Percentiles rank a stretch among this genome's conserved stretches.
Conservation (phyloP, 2,329 filamentous ascomycete genomes). For the Sclerotinia spermophila region DNA sequence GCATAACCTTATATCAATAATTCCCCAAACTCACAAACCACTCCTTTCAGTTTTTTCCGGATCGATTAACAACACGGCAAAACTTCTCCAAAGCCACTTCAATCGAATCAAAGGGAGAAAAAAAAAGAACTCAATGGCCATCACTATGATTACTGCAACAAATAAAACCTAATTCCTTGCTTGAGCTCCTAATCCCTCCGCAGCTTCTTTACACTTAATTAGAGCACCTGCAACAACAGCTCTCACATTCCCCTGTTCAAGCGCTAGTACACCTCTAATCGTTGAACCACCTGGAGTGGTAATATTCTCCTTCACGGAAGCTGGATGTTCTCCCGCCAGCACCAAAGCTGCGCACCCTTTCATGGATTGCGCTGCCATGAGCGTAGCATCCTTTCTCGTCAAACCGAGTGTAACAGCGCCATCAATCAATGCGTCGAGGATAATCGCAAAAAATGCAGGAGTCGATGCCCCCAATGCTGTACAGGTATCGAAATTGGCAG, state of each 20-base stretch:
- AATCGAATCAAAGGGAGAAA: background rate
- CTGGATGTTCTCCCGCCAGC: slow-evolving; percentile 49
- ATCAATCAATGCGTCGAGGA: slow-evolving; percentile 18
- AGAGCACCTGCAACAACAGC: slow-evolving; percentile 6
- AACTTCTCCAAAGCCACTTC: background rate
- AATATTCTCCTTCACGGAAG: slow-evolving; percentile 48
- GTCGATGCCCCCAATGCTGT: slow-evolving; percentile 40
- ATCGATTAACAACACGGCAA: background rate
- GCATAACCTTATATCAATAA: background rate
- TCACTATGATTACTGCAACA: background rate
- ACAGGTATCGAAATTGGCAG: slow-evolving; percentile 8
- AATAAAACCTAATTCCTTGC: background rate
- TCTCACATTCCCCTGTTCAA: slow-evolving; percentile 12
- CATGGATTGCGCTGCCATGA: slow-evolving; percentile 43
- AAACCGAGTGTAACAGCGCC: slow-evolving; percentile 40
- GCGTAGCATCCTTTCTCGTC: slow-evolving; percentile 54
- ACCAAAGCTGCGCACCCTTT: slow-evolving; percentile 45
- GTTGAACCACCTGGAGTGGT: slow-evolving; percentile 17
- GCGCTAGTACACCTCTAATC: slow-evolving; percentile 6
- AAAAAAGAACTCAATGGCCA: background rate
- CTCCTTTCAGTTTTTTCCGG: background rate
- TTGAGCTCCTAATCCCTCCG: slow-evolving; percentile 3
- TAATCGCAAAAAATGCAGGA: slow-evolving; percentile 15
- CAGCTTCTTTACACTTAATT: slow-evolving; percentile 15
- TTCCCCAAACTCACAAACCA: background rate